Conservation (phyloP, 2,329 filamentous ascomycete genomes). For the Colletotrichum costaricense region DNA sequence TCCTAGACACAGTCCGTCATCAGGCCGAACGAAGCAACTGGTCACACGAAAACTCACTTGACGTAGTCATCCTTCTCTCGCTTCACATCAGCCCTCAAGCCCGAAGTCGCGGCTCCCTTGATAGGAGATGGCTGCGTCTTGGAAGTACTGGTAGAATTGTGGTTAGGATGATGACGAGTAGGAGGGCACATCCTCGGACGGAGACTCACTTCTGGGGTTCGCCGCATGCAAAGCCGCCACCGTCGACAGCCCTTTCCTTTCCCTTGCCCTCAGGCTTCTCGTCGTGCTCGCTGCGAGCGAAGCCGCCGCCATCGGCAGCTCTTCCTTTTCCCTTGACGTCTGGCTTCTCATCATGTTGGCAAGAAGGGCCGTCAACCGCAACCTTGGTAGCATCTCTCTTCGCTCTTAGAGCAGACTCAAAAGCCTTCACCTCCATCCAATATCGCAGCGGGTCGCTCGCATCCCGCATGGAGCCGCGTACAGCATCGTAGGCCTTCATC, state of each 20-base stretch:
- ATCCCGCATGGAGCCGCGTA: constrained; percentile 43
- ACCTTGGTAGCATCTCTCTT: not conserved
- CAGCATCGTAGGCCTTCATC: constrained; percentile 46
- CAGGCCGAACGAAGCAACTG: not conserved
- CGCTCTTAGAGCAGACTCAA: not conserved
- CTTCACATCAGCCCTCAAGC: not conserved
- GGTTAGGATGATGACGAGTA: not conserved
- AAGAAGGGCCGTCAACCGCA: not conserved
- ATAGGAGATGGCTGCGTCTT: not conserved
- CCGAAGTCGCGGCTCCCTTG: not conserved
- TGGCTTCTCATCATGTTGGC: not conserved
- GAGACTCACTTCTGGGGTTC: not conserved
- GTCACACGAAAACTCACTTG: constrained; percentile 1
- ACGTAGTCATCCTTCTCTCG: not conserved
- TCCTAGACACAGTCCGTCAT: not conserved
- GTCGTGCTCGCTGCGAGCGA: no score
- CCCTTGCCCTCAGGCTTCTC: not conserved
- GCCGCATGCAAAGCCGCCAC: not conserved
- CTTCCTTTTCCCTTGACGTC: not conserved
- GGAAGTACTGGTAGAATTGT: not conserved
- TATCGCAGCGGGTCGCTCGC: constrained; percentile 42
- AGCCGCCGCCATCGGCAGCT: not conserved
- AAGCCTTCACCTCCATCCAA: constrained; percentile 39
- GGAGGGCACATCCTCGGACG: no score
- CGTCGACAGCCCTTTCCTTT: not conserved